Evolutionary conservation across 305 asterid species (phyloP).

Genomic region (Solanum hybrid): DNA sequence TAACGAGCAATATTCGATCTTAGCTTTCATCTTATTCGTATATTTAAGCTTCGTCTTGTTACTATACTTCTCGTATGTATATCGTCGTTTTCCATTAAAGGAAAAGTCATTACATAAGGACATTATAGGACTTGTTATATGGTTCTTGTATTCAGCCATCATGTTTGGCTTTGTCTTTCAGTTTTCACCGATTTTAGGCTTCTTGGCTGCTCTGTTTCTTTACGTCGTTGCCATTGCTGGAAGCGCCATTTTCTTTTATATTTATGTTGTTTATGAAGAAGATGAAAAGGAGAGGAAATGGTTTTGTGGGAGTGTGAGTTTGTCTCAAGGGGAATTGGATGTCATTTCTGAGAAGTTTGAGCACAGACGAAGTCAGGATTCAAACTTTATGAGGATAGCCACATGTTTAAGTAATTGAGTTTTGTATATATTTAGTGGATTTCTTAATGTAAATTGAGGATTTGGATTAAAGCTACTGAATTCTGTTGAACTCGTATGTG

Average conservation of each 20-base stretch:
- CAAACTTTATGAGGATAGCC: neutral
- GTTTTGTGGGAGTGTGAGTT: neutral
- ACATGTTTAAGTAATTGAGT: neutral
- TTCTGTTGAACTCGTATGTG: too few relatives aligned
- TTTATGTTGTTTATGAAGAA: neutral
- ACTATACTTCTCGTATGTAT: neutral
- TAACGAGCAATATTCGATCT: neutral
- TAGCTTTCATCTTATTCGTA: neutral
- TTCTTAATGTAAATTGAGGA: neutral
- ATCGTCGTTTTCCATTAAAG: neutral
- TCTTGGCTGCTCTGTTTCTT: neutral
- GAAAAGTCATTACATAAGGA: neutral
- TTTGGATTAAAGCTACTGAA: neutral
- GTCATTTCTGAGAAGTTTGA: neutral
- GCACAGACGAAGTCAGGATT: neutral
- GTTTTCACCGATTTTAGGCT: neutral
- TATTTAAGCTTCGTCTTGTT: neutral
- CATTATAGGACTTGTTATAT: neutral
- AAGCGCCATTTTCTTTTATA: neutral
- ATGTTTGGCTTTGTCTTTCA: neutral
- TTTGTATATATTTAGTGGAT: neutral
- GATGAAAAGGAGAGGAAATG: neutral
- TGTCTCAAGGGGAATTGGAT: neutral
- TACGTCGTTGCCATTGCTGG: neutral
- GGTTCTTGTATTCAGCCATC: constrained; percentile 1